These are phyloP conservation scores for Sclerotinia glacialis DNA, from an alignment of 2,329 filamentous ascomycete species.

Conservation along the genomic window DNA sequence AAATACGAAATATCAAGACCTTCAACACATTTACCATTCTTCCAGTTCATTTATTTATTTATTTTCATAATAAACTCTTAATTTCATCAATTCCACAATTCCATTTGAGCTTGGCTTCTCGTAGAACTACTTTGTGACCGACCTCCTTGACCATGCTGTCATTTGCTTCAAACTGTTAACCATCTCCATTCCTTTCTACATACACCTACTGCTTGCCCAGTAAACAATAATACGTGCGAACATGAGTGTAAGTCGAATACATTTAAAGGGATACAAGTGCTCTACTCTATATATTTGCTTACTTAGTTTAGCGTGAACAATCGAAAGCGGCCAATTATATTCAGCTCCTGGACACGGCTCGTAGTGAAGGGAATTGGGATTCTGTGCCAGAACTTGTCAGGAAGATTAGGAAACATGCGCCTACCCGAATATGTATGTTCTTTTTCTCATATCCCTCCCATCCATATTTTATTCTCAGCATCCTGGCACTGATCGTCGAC, in stretches of 20 bases:
- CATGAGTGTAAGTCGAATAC: constrained; percentile 34
- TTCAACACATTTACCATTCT: neutral
- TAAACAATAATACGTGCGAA: constrained; percentile 25
- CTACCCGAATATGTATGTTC: constrained; percentile 73
- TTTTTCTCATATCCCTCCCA: neutral
- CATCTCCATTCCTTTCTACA: neutral
- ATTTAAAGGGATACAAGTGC: neutral
- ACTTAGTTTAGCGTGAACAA: constrained; percentile 43
- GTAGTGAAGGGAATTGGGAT: constrained; percentile 84
- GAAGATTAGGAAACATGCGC: constrained; percentile 92
- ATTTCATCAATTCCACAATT: constrained; percentile 8
- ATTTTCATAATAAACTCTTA: neutral
- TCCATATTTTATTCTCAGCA: neutral
- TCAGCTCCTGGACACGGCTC: constrained; percentile 75
- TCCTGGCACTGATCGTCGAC: constrained; percentile 2
- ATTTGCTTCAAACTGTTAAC: constrained; percentile 21
- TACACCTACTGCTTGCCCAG: neutral
- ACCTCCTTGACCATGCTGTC: constrained; percentile 21
- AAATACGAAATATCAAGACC: neutral
- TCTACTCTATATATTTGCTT: constrained; percentile 8
- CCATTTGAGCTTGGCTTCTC: constrained; percentile 6
- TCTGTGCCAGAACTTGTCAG: constrained; percentile 83
- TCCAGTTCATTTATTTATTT: neutral
- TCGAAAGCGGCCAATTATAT: constrained; percentile 82
- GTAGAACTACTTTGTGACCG: constrained; percentile 6